A percentile compares a stretch with the other conserved stretches of the same genome.
Evolutionary conservation across 1,284 basidiomycete species (phyloP).

Genomic region (Microstroma glucosiphilum): DNA sequence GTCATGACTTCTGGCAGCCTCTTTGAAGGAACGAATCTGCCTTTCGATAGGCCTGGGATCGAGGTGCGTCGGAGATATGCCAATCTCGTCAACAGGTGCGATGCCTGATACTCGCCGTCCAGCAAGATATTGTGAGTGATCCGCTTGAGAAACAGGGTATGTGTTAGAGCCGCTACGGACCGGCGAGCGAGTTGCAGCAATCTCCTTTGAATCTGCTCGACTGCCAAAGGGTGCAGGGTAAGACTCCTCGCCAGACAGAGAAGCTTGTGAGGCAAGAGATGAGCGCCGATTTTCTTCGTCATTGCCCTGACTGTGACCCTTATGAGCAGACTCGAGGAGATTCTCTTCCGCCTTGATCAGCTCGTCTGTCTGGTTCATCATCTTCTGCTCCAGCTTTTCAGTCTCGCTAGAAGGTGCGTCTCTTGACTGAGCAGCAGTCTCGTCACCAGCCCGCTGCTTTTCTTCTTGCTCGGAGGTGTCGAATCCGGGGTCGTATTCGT

Average conservation of each 20-base stretch:
- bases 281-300: background rate
- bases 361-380: conserved; percentile 15
- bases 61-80: conserved; percentile 4
- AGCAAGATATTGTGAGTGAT: conserved; percentile 5
- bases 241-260: conserved; percentile 20
- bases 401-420: conserved; percentile 12
- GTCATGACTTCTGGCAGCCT: no score
- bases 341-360: conserved; percentile 18
- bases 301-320: background rate
- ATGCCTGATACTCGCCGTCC: background rate
- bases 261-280: no score
- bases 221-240: conserved; percentile 33
- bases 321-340: background rate
- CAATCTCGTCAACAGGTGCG: background rate
- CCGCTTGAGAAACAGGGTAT: background rate
- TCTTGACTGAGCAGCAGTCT: conserved; percentile 4
- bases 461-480: conserved; percentile 17
- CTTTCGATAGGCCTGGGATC: background rate
- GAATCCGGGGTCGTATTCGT: conserved; percentile 18
- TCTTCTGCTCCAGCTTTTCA: conserved; percentile 19
- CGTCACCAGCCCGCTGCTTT: background rate
- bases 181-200: background rate
- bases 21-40: background rate
- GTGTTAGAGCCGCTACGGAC: background rate
- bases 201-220: background rate